Base-by-base conservation (phyloP, 2,329 filamentous ascomycete genomes). In the Penicillium digitatum region DNA sequence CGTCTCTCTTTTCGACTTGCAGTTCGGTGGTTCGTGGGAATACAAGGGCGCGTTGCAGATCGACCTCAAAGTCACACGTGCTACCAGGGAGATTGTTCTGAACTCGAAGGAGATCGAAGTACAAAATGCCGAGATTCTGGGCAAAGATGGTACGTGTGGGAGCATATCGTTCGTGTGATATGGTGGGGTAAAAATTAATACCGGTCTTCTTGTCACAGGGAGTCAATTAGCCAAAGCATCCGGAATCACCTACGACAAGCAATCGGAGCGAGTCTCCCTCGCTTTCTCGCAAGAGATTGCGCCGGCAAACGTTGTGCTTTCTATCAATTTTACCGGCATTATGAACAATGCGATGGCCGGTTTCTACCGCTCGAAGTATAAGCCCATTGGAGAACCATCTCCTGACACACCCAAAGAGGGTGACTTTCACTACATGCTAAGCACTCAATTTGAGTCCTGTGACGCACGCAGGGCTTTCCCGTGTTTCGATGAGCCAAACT, bases 381-480 rank as follows among this genome's bases (percentile, higher is more conserved):
- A 90, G 79, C 90, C 92, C 18, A 77, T 82, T 51, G 85, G 82
- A 37, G 79, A 87, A 32, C 83, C 91, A 7, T 82, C 88, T 45
- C 78, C 86, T 39, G 91, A 89, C 12, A 91, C 95, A 1, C 89
- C 91, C 27, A 87, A 81, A 68, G 90, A 85, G 55, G 80, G 78
- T 45, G 82, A 85, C 52, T 79, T 82, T 64, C 78, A 85, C 69
- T 85, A 77, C 65, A 92, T 93, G 89, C 80, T 96, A 74, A 95
- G 90, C 78, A 99, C 94, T 46, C 94, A 99, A 72, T 99, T 99
- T 70, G 94, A 99, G 79, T 88, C 92, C 43, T 96, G 91, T 69
- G 94, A 99, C 76, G 94, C 94, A 58, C 87, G 94, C 62, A 83
- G 92, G 63, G 93, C 94, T 9, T 96, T 99, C 76, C 94, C 94